phyloP scores from a whole-genome alignment of 768 basidiomycete species.

The Trametes elegans region DNA sequence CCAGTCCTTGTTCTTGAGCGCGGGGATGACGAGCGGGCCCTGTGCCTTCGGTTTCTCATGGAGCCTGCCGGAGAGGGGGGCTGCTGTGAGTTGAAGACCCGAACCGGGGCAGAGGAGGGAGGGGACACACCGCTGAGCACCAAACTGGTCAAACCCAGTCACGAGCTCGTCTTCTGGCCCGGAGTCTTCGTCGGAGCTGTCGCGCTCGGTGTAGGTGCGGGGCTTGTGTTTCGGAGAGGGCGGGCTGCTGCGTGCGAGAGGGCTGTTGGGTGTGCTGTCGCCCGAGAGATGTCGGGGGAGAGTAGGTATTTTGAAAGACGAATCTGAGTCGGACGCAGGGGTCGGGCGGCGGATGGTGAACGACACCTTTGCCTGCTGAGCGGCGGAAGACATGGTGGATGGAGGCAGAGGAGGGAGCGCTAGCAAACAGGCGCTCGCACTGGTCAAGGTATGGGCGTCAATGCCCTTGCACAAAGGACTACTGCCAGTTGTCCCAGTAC shows the following conservation, averaged over 20 bases:
- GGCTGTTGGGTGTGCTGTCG: constrained; percentile 47
- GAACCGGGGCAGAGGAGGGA: constrained; percentile 23
- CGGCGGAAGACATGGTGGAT: constrained; percentile 19
- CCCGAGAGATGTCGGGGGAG: constrained; percentile 56
- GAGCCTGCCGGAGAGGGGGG: constrained; percentile 36
- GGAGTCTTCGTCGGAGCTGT: constrained; percentile 57
- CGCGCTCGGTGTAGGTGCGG: constrained; percentile 35
- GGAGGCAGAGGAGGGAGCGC: too few species aligned
- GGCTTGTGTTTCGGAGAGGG: constrained; percentile 42
- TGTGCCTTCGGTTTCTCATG: constrained; percentile 46
- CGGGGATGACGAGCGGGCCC: constrained; percentile 80
- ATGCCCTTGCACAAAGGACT: background rate
- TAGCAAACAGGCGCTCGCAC: background rate
- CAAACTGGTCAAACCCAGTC: constrained; percentile 67
- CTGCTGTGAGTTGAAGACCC: constrained; percentile 79
- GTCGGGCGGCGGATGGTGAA: constrained; percentile 85
- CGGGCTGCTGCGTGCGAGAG: constrained; percentile 48
- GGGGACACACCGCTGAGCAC: constrained; percentile 81
- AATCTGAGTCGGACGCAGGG: constrained; percentile 53
- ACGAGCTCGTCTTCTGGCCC: constrained; percentile 63
- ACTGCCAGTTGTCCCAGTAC: too few species aligned
- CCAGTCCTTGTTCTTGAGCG: constrained; percentile 90
- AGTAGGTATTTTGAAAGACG: constrained; percentile 54
- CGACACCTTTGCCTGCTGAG: constrained; percentile 53
- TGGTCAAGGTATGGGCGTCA: background rate